Evolutionary conservation across 129 eudicot genomes (phyloP).

Genomic region (Erigeron canadensis): DNA sequence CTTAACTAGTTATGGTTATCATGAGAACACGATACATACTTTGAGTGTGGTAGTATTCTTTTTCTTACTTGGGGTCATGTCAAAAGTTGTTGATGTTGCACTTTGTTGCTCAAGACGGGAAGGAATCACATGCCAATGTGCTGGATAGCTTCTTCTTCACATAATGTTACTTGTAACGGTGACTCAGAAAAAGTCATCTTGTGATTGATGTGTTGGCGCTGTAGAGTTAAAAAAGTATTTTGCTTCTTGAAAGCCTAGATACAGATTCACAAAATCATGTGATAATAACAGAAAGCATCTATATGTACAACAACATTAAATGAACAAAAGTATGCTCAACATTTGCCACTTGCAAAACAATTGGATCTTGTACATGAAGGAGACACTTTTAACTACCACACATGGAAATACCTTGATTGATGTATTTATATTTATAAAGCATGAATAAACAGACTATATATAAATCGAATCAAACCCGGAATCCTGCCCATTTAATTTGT

Average conservation of each 20-base stretch:
- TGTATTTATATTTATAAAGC: too few species aligned
- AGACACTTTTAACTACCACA: too few species aligned
- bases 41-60: background rate
- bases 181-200: conserved; percentile 20
- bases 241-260: conserved; percentile 21
- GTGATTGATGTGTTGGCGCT: conserved; percentile 21
- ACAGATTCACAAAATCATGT: conserved; percentile 25
- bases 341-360: conserved; percentile 7
- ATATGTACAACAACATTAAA: background rate
- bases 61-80: background rate
- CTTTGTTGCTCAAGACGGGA: background rate
- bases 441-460: background rate
- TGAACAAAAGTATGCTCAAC: background rate
- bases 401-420: too few species aligned
- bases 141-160: conserved; percentile 30
- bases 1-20: conserved; percentile 2
- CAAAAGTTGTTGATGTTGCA: conserved; percentile 13
- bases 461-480: background rate
- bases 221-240: conserved; percentile 15
- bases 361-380: background rate
- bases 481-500: too few species aligned
- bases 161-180: conserved; percentile 15
- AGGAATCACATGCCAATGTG: conserved; percentile 28
- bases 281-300: conserved; percentile 24
- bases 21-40: background rate